Percentiles rank a stretch among this genome's conserved stretches.
Conservation (phyloP, 2,329 filamentous ascomycete genomes). For the Apiospora malaysiana region DNA sequence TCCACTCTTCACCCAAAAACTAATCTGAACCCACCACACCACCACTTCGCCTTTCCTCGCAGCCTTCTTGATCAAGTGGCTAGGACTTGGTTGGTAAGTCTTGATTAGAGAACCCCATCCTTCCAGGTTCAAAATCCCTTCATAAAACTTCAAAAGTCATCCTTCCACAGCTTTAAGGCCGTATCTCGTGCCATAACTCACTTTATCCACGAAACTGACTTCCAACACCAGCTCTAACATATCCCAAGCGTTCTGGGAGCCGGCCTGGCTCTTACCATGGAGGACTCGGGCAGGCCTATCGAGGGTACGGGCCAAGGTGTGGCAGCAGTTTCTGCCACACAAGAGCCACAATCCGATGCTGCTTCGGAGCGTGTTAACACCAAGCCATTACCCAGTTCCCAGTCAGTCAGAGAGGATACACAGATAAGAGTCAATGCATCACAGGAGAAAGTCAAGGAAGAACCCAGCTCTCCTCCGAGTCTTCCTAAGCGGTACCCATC, state of each 20-base stretch:
- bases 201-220: not conserved
- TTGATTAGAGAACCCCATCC: not conserved
- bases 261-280: not conserved
- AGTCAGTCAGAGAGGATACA: not conserved
- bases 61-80: not conserved
- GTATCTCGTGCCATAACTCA: not conserved
- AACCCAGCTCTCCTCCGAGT: not conserved
- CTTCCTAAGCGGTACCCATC: not conserved
- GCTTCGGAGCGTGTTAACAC: not conserved
- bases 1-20: not conserved
- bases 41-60: not conserved
- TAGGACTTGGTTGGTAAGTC: not conserved
- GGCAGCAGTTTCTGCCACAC: not conserved
- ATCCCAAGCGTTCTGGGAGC: not conserved
- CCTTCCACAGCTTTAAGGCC: not conserved
- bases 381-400: too few relatives aligned
- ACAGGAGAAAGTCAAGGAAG: not conserved
- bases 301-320: not conserved
- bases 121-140: not conserved
- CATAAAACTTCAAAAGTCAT: not conserved
- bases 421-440: not conserved
- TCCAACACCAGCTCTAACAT: not conserved
- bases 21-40: not conserved
- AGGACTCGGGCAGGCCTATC: not conserved
- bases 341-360: not conserved